These are phyloP conservation scores for Trametes sanguinea DNA, from an alignment of 768 basidiomycete species.

Conservation along the genomic window DNA sequence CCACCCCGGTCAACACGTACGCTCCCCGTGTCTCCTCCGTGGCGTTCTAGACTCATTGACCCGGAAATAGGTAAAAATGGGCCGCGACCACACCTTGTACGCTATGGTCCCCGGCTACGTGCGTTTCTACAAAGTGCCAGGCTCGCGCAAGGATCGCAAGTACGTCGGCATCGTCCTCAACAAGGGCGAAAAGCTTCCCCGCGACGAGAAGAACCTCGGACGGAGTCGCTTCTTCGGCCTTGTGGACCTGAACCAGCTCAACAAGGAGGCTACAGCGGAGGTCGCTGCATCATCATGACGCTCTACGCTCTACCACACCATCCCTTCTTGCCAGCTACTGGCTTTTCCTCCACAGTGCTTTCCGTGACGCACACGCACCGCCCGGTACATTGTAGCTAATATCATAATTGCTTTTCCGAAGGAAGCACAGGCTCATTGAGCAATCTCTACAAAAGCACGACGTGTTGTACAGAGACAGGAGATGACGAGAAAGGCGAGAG, in stretches of 20 bases:
- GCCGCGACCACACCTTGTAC: slow-evolving; percentile 93
- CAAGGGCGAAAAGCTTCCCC: slow-evolving; percentile 83
- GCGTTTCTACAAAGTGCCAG: slow-evolving; percentile 87
- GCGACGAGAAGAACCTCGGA: slow-evolving; percentile 71
- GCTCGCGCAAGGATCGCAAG: slow-evolving; percentile 70
- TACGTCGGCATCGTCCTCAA: slow-evolving; percentile 84
- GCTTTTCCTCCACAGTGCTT: not conserved
- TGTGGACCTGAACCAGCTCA: slow-evolving; percentile 57
- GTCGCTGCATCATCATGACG: slow-evolving; percentile 16
- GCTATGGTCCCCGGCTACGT: slow-evolving; percentile 90
- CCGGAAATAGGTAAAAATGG: slow-evolving; percentile 72
- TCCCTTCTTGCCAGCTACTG: not conserved
- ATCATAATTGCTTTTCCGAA: slow-evolving; percentile 3
- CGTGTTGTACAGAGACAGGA: not conserved
- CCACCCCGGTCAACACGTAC: slow-evolving; percentile 91
- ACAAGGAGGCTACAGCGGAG: slow-evolving; percentile 20
- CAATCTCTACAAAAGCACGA: not conserved
- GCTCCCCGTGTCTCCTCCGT: slow-evolving; percentile 30
- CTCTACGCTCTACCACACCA: not conserved
- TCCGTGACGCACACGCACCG: slow-evolving; percentile 10
- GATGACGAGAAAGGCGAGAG: not conserved
- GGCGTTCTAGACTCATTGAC: not conserved
- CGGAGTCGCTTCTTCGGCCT: slow-evolving; percentile 85
- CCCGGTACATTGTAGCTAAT: slow-evolving; percentile 4
- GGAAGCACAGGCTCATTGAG: not conserved